A percentile compares a stretch with the other conserved stretches of the same genome.
Evolutionary conservation across 2,329 filamentous ascomycete species (phyloP).

Genomic region (Aspergillus aculeatus): DNA sequence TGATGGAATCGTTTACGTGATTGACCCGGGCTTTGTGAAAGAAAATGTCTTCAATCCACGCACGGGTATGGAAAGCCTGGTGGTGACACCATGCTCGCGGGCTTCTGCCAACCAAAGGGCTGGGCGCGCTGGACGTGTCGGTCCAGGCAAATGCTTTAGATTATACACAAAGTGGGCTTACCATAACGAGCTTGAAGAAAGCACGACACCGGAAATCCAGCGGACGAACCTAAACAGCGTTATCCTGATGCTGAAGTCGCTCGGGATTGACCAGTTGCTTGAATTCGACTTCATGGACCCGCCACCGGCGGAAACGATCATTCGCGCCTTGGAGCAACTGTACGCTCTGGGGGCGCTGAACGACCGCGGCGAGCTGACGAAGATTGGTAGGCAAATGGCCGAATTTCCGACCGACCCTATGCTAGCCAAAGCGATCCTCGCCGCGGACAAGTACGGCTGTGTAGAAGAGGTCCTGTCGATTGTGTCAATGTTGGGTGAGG

Average conservation of each 20-base stretch:
- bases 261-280: constrained; percentile 88
- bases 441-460: constrained; percentile 85
- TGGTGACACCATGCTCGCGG: constrained; percentile 85
- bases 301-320: constrained; percentile 83
- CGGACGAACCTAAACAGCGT: constrained; percentile 82
- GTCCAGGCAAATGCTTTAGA: constrained; percentile 88
- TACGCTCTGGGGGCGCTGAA: constrained; percentile 90
- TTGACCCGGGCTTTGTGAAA: constrained; percentile 93
- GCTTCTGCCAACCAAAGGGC: constrained; percentile 91
- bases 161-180: constrained; percentile 92
- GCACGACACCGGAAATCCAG: constrained; percentile 89
- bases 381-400: constrained; percentile 88
- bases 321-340: constrained; percentile 82
- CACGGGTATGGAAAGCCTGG: constrained; percentile 87
- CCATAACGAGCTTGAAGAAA: constrained; percentile 92
- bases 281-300: constrained; percentile 97
- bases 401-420: constrained; percentile 93
- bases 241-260: constrained; percentile 79
- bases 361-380: constrained; percentile 83
- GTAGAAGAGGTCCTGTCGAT: constrained; percentile 90
- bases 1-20: constrained; percentile 93
- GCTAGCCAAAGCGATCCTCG: constrained; percentile 84
- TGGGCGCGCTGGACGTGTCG: constrained; percentile 87
- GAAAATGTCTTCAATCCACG: constrained; percentile 90
- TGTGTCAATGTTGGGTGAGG: constrained; percentile 90